Base-by-base conservation (phyloP, 768 basidiomycete genomes). In the Pisolithus orientalis region DNA sequence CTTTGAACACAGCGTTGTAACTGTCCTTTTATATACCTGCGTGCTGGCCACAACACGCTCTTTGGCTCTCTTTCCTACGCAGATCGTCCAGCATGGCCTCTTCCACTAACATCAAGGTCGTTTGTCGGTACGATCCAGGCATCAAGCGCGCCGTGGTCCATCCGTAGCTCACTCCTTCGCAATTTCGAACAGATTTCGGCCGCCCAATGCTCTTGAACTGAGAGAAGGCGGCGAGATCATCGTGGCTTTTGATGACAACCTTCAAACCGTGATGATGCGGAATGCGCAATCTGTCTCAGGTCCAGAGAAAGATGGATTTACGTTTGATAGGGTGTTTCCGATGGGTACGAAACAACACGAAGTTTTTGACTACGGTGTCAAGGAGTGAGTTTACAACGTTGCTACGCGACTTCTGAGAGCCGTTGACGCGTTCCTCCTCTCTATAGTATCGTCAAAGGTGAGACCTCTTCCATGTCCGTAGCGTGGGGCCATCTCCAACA, bases 311-410 rank as follows among this genome's bases (percentile, higher is more conserved):
- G 90, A 94, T 76, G 95, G 95, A 27, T 99, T 99, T 73, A 94
- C 93, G 34, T 95, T 97, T 63, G 96, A 99, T 70, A 80, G 94
- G 57, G 93, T 95, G 21, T 99, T 99, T 68, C 87, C 92, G 51
- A 92, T 94, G 77, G 82, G 78, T 39, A 91, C 94, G 42, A 79
- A 83, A 68, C 96, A 99, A 68, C 73, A 83, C 50, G 93, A 97
- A 69, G 93, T 99, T 44, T 99, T 97, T 66, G 94, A 98, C 70
- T 99, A 96, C 68, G 96, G 96, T 49, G 91, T 99, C 39, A 95
- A 94, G 70, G 95, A 94, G 90, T 92, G 64, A 71, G 90, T 78
- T 46, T 31, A 34, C 44, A 39, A 43, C 8, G 44, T n/a, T 43
- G 42, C 44, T 55, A 44, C 43, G 44, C 49, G 46, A 44, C 6